Evolutionary conservation across 2,329 filamentous ascomycete genomes (phyloP), one percentile per base, ranked within the genome.

Genomic region (Lachnum nothofagi): DNA sequence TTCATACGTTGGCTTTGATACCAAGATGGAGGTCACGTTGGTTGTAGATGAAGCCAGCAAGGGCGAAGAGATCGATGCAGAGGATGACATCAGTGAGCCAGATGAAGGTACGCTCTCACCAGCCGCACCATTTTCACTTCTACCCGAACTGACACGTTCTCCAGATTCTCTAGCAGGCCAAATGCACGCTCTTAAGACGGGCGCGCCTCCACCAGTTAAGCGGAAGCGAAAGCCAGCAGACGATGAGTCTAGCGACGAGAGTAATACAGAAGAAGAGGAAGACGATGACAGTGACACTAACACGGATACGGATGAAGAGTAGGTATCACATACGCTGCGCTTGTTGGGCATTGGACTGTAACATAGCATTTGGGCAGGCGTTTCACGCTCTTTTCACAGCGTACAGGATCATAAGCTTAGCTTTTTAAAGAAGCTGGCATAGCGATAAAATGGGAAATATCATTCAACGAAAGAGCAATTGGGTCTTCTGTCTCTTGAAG

Each of bases 71-170:
- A 83, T 95, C 64, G 80, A 81, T 44, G 86, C 83, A 41, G 90
- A 96, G 59, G 93, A 95, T 62, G 93, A 98, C 51, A 98, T 98
- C 58, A 95, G 88, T 65, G 93, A 98, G 68, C 93, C 94, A 29
- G 93, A 97, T 56, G 93, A 98, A 76, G 93, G 93, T 95, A 77
- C 75, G 84, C 75, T 40, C 41, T 27, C 6, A 25, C 14, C 25
- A 33, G 43, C 14, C 35, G 22, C 27, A 23, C 22, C 42, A 37
- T 24, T 17, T 16, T n/a, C n/a, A 27, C 8, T 25, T 23, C 12
- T 12, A 34, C 34, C 34, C 45, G 52, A 48, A 51, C 56, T 61
- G 50, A 61, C 48, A 19, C 45, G 44, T 38, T 24, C 24, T 45
- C n/a, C 56, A 94, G 89, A 95, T 70, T 90, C 89, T 2, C 76